These are phyloP conservation scores for Venustampulla echinocandica DNA, from an alignment of 495 filamentous ascomycete species.

Conservation along the genomic window DNA sequence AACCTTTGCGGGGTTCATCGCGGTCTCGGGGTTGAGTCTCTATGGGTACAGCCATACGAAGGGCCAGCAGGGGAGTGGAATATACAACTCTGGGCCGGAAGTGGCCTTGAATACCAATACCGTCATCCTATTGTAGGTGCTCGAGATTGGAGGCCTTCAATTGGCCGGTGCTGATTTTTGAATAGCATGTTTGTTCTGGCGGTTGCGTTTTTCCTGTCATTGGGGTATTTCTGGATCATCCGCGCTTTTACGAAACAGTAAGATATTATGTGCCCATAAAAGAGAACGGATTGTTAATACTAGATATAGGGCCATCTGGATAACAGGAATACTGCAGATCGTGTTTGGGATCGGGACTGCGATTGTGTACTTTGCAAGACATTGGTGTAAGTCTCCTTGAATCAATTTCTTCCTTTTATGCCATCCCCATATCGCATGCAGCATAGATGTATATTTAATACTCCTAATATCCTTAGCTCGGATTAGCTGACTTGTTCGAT, in stretches of 20 bases:
- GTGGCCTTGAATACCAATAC: conserved; percentile 76
- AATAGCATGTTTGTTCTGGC: conserved; percentile 51
- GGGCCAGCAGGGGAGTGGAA: conserved; percentile 60
- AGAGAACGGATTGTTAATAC: not conserved
- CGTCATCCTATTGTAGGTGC: conserved; percentile 60
- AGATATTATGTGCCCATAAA: not conserved
- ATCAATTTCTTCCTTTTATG: too few relatives aligned
- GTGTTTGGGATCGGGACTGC: conserved; percentile 59
- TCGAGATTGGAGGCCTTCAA: not conserved
- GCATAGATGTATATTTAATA: too few relatives aligned
- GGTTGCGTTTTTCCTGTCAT: conserved; percentile 65
- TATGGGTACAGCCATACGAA: conserved; percentile 64
- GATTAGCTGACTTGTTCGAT: not conserved
- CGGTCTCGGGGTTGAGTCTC: conserved; percentile 67
- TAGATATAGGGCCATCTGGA: conserved; percentile 64
- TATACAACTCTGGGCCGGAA: conserved; percentile 56
- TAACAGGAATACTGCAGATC: conserved; percentile 64
- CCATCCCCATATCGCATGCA: too few relatives aligned
- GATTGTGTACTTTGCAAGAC: conserved; percentile 54
- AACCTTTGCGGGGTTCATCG: conserved; percentile 67
- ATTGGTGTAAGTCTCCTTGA: conserved; percentile 55
- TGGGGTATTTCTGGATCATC: conserved; percentile 65
- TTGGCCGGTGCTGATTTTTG: not conserved
- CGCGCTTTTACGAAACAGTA: conserved; percentile 72
- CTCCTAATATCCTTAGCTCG: not conserved